phyloP scores from a whole-genome alignment of 257 asterid genomes.

The Ilex aquifolium region DNA sequence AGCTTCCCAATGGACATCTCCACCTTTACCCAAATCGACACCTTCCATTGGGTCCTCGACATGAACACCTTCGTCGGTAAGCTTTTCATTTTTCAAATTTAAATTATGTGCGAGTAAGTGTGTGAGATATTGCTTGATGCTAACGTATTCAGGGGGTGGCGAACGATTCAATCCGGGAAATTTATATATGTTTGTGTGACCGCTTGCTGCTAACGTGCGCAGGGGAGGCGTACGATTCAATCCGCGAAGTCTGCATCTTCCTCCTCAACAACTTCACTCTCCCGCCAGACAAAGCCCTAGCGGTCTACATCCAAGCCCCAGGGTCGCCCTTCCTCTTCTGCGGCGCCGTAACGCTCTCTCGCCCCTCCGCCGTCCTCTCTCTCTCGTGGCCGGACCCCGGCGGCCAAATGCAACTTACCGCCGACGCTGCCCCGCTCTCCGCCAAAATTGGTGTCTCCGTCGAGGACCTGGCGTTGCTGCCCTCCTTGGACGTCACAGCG shows the following conservation, averaged over 20 bases:
- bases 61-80: constrained; percentile 87
- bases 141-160: too few relatives aligned
- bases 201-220: constrained; percentile 1
- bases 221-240: constrained; percentile 79
- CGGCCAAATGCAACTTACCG: constrained; percentile 47
- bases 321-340: constrained; percentile 81
- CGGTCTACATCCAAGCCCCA: constrained; percentile 89
- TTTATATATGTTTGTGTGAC: too few relatives aligned
- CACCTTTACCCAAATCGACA: constrained; percentile 87
- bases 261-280: constrained; percentile 67
- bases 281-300: constrained; percentile 91
- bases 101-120: neutral
- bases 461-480: constrained; percentile 69
- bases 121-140: neutral
- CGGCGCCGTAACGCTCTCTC: constrained; percentile 76
- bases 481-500: constrained; percentile 82
- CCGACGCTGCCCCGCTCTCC: constrained; percentile 59
- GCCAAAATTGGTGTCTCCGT: constrained; percentile 87
- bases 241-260: constrained; percentile 82
- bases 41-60: constrained; percentile 91
- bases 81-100: neutral
- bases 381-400: constrained; percentile 93
- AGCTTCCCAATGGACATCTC: constrained; percentile 94
- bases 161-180: neutral
- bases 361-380: constrained; percentile 91